Evolutionary conservation across 108 stramenopile genomes (phyloP).

Genomic region (Cyclotella atomus): DNA sequence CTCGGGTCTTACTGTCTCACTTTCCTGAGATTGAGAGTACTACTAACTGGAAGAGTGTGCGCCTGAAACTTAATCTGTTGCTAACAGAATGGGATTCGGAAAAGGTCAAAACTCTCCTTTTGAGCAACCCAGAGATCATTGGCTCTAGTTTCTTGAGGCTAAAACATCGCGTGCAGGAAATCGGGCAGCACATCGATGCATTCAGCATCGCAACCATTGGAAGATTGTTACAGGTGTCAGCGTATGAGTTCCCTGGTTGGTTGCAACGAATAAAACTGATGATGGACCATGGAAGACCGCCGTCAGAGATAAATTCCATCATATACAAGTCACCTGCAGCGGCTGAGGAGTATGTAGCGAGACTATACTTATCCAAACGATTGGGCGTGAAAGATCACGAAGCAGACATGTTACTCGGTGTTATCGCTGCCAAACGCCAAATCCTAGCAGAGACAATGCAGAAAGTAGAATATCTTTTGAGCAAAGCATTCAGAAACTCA

Average conservation of each 20-base stretch:
- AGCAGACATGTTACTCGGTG: conserved; percentile 14
- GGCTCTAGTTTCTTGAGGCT: conserved; percentile 10
- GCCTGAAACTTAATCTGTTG: conserved; percentile 23
- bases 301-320: conserved; percentile 18
- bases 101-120: conserved; percentile 12
- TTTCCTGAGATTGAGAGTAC: conserved; percentile 24
- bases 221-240: not conserved
- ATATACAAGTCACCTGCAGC: conserved; percentile 10
- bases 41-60: conserved; percentile 16
- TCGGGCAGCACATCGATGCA: conserved; percentile 1
- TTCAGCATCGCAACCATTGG: not conserved
- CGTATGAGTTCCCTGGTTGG: conserved; percentile 19
- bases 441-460: not conserved
- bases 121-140: conserved; percentile 20
- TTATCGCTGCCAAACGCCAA: not conserved
- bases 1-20: not conserved
- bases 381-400: conserved; percentile 21
- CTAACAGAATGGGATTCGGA: conserved; percentile 4
- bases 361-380: conserved; percentile 12
- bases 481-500: conserved; percentile 23
- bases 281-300: not conserved
- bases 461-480: conserved; percentile 32
- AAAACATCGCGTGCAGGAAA: conserved; percentile 27
- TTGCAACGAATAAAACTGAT: too few relatives aligned
- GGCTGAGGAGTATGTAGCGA: conserved; percentile 12